A percentile compares a stretch with the other conserved stretches of the same genome.
These are phyloP conservation scores for Globisporangium nagaii DNA, from an alignment of 352 stramenopile species.

Conservation along the genomic window DNA sequence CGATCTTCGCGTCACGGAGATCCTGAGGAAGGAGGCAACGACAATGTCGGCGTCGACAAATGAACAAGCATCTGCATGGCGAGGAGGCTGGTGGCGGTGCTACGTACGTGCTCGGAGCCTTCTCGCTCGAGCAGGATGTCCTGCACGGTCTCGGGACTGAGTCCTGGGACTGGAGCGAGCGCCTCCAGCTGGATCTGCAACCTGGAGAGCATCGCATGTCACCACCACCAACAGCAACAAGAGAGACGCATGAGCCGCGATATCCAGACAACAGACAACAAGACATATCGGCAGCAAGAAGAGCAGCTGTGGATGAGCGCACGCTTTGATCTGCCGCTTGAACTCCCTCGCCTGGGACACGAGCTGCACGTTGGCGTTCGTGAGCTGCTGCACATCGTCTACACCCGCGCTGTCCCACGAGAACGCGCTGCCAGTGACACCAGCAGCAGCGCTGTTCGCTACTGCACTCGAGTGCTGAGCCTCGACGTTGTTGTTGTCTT, in stretches of 20 bases:
- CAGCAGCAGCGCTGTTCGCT: conserved; percentile 12
- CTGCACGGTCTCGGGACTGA: conserved; percentile 43
- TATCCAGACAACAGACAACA: background rate
- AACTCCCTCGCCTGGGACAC: conserved; percentile 34
- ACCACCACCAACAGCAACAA: background rate
- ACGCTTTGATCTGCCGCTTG: conserved; percentile 61
- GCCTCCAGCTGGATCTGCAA: conserved; percentile 69
- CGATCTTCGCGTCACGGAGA: conserved; percentile 70
- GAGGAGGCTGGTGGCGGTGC: background rate
- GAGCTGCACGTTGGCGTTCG: conserved; percentile 49
- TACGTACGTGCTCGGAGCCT: conserved; percentile 43
- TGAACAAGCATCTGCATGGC: too few species aligned
- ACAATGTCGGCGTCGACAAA: too few species aligned
- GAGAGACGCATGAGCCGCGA: background rate
- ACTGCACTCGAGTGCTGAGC: background rate
- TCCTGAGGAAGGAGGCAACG: conserved; percentile 28
- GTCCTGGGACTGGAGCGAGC: conserved; percentile 52
- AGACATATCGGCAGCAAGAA: too few species aligned
- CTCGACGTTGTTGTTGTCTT: conserved; percentile 18
- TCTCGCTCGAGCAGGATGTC: conserved; percentile 64
- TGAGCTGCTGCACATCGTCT: conserved; percentile 57
- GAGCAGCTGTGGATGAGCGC: background rate
- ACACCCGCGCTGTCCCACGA: conserved; percentile 33
- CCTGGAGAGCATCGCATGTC: conserved; percentile 24
- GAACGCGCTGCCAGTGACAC: too few species aligned